Evolutionary conservation across 176 grass and related monocot species (phyloP).

Genomic region (Ensete glaucum): DNA sequence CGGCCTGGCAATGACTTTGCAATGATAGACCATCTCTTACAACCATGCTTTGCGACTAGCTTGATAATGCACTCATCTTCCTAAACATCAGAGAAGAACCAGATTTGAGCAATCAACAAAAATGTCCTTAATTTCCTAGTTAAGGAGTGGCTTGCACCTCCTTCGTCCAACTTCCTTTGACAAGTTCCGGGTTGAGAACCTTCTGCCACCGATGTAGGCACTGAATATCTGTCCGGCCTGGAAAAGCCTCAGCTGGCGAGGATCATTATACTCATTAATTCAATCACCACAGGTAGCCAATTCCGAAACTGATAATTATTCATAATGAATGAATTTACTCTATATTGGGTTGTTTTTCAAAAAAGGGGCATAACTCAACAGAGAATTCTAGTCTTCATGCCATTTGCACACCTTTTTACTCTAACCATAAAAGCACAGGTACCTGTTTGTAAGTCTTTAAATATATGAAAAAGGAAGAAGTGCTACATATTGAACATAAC

Average conservation of each 20-base stretch:
- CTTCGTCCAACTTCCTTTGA: constrained; percentile 15
- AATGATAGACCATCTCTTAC: constrained; percentile 9
- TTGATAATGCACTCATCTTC: constrained; percentile 12
- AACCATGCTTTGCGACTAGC: constrained; percentile 3
- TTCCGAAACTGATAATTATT: not conserved
- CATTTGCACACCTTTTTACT: too few species aligned
- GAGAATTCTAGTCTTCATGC: too few species aligned
- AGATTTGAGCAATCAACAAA: not conserved
- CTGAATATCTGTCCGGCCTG: constrained; percentile 12
- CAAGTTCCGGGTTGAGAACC: constrained; percentile 8
- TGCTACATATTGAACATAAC: too few species aligned
- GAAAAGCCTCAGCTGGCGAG: not conserved
- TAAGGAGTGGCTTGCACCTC: not conserved
- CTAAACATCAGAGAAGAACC: not conserved
- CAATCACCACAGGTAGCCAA: not conserved
- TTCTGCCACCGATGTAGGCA: constrained; percentile 12
- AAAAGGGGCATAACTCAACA: too few species aligned
- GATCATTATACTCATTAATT: not conserved
- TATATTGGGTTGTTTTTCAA: not conserved
- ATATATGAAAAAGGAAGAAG: too few species aligned
- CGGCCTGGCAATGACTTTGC: constrained; percentile 11
- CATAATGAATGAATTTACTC: not conserved
- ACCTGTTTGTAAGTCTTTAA: too few species aligned
- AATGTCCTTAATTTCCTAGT: not conserved
- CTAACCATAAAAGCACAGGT: too few species aligned